These are phyloP conservation scores for Darksidea phi DNA, from an alignment of 495 filamentous ascomycete genomes.

Conservation along the genomic window DNA sequence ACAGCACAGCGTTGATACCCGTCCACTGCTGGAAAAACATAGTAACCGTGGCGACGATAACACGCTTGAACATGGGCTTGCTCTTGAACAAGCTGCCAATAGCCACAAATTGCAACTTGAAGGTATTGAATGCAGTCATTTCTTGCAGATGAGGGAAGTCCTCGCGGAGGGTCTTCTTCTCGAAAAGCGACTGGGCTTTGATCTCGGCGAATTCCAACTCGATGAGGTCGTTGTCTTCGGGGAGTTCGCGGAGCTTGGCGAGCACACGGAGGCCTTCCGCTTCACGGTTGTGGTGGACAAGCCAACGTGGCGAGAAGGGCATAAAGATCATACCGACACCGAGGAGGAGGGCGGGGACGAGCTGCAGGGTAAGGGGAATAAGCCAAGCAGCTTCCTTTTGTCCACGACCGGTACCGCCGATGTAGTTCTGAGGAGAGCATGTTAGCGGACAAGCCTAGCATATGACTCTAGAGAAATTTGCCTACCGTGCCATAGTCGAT, in stretches of 20 bases:
- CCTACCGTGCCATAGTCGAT: slow-evolving; percentile 60
- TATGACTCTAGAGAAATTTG: too few species aligned
- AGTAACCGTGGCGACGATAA: slow-evolving; percentile 64
- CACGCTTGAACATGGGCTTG: slow-evolving; percentile 71
- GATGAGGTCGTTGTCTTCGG: slow-evolving; percentile 61
- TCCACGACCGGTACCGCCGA: slow-evolving; percentile 62
- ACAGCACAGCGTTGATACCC: slow-evolving; percentile 69
- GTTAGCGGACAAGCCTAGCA: too few species aligned
- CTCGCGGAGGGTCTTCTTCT: slow-evolving; percentile 70
- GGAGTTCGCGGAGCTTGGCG: slow-evolving; percentile 61
- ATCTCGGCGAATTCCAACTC: slow-evolving; percentile 80
- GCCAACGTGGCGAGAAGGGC: slow-evolving; percentile 80
- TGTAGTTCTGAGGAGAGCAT: slow-evolving; percentile 55
- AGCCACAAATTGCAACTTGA: slow-evolving; percentile 72
- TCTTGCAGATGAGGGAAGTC: slow-evolving; percentile 67
- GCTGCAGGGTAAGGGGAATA: slow-evolving; percentile 43
- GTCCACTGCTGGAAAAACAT: slow-evolving; percentile 83
- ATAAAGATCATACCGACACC: slow-evolving; percentile 72
- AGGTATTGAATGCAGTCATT: slow-evolving; percentile 56
- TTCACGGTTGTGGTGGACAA: slow-evolving; percentile 71
- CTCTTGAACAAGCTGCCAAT: slow-evolving; percentile 70
- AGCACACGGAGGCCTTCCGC: slow-evolving; percentile 68
- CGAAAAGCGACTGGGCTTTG: slow-evolving; percentile 73
- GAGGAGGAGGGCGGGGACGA: slow-evolving; percentile 42
- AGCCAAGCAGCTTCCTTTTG: slow-evolving; percentile 61